Conservation (phyloP, 768 basidiomycete genomes). For the Suillus bovinus region DNA sequence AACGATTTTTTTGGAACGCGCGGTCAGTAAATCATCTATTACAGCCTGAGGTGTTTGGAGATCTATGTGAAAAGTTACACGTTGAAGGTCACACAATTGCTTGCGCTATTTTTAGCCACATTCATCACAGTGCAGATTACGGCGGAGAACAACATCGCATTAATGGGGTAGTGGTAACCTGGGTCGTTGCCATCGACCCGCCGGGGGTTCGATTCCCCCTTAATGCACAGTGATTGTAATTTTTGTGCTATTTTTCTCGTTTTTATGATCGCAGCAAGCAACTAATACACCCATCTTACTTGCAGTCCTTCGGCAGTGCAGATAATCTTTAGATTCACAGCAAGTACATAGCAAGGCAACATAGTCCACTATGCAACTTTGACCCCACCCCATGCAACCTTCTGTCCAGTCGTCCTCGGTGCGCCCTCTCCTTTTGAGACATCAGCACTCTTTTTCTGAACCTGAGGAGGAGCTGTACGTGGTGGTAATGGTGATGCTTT, state of each 20-base stretch:
- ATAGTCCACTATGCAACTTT: constrained; percentile 28
- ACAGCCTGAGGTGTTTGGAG: neutral
- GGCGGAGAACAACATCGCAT: constrained; percentile 31
- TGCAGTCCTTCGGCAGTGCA: neutral
- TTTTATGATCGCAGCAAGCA: neutral
- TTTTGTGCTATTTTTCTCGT: neutral
- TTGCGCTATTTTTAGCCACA: neutral
- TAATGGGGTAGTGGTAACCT: constrained; percentile 69
- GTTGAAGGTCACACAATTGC: neutral
- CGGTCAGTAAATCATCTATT: neutral
- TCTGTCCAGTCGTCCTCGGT: constrained; percentile 46
- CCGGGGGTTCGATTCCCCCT: constrained; percentile 88
- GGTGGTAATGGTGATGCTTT: constrained; percentile 54
- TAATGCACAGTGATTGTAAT: constrained; percentile 50
- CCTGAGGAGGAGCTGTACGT: neutral
- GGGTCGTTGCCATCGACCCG: constrained; percentile 78
- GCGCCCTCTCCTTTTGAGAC: constrained; percentile 29
- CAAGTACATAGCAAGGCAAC: neutral
- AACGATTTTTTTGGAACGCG: neutral
- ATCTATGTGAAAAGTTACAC: neutral
- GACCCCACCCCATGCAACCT: constrained; percentile 53
- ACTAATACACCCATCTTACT: neutral
- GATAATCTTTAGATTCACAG: neutral
- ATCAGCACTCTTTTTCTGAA: constrained; percentile 22
- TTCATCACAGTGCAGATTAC: neutral